Base-by-base conservation (phyloP, 345 rosid species). In the Syzygium oleosum region DNA sequence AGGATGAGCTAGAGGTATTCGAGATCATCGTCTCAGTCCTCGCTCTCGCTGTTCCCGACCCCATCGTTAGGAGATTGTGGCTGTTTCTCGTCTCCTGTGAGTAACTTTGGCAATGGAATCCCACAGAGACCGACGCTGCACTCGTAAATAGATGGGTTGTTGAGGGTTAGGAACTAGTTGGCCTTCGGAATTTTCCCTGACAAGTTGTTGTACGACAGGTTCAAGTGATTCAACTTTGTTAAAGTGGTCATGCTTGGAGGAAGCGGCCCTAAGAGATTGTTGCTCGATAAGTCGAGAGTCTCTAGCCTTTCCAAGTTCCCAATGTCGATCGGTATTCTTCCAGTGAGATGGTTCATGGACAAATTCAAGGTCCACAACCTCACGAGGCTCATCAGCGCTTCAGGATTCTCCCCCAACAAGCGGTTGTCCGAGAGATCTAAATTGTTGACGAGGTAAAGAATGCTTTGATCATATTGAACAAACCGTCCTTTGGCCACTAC, bases 231-330 rank as follows among this genome's bases (percentile, higher is more conserved):
- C 15, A 85, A 52, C 51, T 34, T n/a, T 85, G 87, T 53, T 34
- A 85, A 49, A 29, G 43, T 9, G 21, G 65, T 17, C 13, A 85
- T 53, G 52, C 87, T 85, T 12, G 12, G 68, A 4, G 95, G 98
- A 53, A 94, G 94, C 10, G 86, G 87, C 29, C 96, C 96, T 13
- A 88, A 87, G n/a, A 93, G 85, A 61, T 90, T 87, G 89, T 93
- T 94, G 89, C n/a, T 91, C 1, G 95, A 94, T 88, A 94, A 90
- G 88, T 93, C 91, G 85, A 95, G 78, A 43, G 68, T 86, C 52
- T 85, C 85, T 84, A 94, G 87, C 49, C 90, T 85, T 68, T 90
- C 51, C 88, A 94, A 87, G 25, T 87, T 49, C 51, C 51, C 51
- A 49, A 49, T 49, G 51, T 9, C 53, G 17, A 52, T 12, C 5